Evolutionary conservation across 768 basidiomycete genomes (phyloP), one percentile per base, ranked within the genome.

Genomic region (Amanita pallidorosea): DNA sequence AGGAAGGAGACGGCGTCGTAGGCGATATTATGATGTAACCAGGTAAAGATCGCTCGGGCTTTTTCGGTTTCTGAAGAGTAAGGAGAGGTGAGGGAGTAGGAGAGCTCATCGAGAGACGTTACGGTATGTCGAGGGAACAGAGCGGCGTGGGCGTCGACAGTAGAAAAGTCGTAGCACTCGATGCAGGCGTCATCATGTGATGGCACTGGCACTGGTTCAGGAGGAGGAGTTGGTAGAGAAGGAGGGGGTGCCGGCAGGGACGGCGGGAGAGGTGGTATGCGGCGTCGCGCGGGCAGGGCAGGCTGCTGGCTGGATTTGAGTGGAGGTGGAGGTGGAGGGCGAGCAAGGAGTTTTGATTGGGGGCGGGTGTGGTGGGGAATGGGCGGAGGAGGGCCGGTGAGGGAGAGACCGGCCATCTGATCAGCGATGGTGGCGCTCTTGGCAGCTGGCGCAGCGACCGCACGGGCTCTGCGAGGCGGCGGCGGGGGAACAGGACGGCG

Each of bases 1-100:
- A 75, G 67, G 59, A 76, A 75, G 12, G 69, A 53, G 20, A 64
- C 63, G 23, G 65, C 55, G 54, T 75, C 73, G 56, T 75, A 75
- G 12, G 64, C 60, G 55, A 76, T 71, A 55, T 75, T 76, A 53
- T 67, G 61, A 54, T 74, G 70, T 18, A 74, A 62, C 74, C 74
- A 76, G 18, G 65, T 66, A 59, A 72, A 75, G 40, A 75, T 67
- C 8, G 69, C 70, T 50, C 75, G 60, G 20, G 69, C 73, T 56
- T 73, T 74, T 51, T 75, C 73, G 2, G 68, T 65, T 54, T 73
- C 69, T 34, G 63, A 62, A 11, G 57, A 50, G 55, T 72, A 76
- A 12, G 73, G 72, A 23, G 60, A 64, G 12, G 70, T 67, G 36
- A 76, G 63, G 54, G 66, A 63, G 45, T 63, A 57, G 0, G 73